phyloP scores from a whole-genome alignment of 225 moss, liverwort and hornwort species.

The Physcomitrellopsis africana region DNA sequence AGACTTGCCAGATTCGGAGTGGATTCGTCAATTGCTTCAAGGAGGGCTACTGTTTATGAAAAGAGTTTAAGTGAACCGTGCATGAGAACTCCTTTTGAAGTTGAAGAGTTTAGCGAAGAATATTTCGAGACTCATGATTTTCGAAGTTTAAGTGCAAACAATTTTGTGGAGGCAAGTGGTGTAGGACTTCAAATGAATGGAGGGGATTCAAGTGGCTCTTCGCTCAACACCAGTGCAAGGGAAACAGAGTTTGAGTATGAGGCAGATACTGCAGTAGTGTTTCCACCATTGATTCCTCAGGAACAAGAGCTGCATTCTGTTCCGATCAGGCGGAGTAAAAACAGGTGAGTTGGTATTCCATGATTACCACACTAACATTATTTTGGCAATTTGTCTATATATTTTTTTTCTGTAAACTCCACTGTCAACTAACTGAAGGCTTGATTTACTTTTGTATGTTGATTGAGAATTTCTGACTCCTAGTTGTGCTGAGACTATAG shows the following conservation, averaged over 20 bases:
- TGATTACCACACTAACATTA: background rate
- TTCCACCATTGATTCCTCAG: constrained; percentile 21
- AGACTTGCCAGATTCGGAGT: constrained; percentile 26
- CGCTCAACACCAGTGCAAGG: constrained; percentile 22
- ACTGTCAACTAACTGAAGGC: background rate
- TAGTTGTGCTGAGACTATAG: constrained; percentile 4
- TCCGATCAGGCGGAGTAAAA: constrained; percentile 24
- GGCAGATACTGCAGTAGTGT: background rate
- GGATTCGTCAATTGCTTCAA: constrained; percentile 3
- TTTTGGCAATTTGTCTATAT: background rate
- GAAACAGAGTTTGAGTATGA: constrained; percentile 16
- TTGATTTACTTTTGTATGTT: background rate
- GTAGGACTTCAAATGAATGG: background rate
- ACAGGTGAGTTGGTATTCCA: constrained; percentile 20
- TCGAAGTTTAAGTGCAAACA: constrained; percentile 23
- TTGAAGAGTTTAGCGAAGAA: constrained; percentile 9
- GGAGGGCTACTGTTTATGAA: background rate
- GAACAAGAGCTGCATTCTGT: constrained; percentile 15
- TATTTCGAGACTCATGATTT: constrained; percentile 1
- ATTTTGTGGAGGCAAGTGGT: constrained; percentile 13
- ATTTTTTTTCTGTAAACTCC: too few relatives aligned
- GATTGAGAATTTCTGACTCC: background rate
- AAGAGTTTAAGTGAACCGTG: constrained; percentile 21
- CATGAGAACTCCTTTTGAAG: constrained; percentile 1
- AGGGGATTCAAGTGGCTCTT: constrained; percentile 13